A percentile compares a stretch with the other conserved stretches of the same genome.
These are phyloP conservation scores for Cutaneotrichosporon sp. DNA, from an alignment of 1,284 basidiomycete genomes.

Conservation along the genomic window DNA sequence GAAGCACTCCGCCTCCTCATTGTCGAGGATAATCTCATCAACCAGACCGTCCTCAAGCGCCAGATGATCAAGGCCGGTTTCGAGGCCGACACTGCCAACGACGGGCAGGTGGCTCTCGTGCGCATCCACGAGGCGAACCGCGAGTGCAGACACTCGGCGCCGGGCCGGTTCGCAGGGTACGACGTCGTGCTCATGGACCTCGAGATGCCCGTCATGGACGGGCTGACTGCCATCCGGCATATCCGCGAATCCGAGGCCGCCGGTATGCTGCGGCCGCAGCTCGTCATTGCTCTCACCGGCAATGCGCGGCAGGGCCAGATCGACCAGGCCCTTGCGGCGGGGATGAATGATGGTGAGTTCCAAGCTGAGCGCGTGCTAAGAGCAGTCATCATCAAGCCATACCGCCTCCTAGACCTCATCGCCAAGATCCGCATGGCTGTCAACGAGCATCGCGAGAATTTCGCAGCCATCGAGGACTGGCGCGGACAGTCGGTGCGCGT, in stretches of 20 bases:
- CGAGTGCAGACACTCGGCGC: not conserved
- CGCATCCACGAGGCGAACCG: constrained; percentile 2
- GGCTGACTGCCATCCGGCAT: constrained; percentile 37
- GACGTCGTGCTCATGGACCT: constrained; percentile 32
- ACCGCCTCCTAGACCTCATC: constrained; percentile 32
- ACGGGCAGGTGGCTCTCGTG: constrained; percentile 48
- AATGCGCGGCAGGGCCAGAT: constrained; percentile 41
- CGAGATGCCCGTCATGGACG: constrained; percentile 45
- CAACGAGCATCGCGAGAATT: not conserved
- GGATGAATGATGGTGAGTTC: constrained; percentile 22
- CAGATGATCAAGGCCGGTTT: constrained; percentile 47
- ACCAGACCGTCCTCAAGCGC: constrained; percentile 48
- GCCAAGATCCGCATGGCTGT: constrained; percentile 25
- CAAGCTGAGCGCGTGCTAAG: not conserved
- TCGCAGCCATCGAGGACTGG: not conserved
- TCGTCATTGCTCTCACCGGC: constrained; percentile 46
- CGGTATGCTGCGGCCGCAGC: constrained; percentile 24
- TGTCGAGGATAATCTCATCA: constrained; percentile 51
- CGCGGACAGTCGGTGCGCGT: not conserved
- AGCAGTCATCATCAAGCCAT: constrained; percentile 25
- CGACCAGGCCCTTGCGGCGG: constrained; percentile 26
- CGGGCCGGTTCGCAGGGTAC: not conserved
- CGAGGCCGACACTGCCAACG: constrained; percentile 40
- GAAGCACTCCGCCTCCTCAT: constrained; percentile 31
- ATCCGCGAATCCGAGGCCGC: constrained; percentile 32